These are phyloP conservation scores for Claviceps sp. DNA, from an alignment of 2,329 filamentous ascomycete species.

Conservation along the genomic window DNA sequence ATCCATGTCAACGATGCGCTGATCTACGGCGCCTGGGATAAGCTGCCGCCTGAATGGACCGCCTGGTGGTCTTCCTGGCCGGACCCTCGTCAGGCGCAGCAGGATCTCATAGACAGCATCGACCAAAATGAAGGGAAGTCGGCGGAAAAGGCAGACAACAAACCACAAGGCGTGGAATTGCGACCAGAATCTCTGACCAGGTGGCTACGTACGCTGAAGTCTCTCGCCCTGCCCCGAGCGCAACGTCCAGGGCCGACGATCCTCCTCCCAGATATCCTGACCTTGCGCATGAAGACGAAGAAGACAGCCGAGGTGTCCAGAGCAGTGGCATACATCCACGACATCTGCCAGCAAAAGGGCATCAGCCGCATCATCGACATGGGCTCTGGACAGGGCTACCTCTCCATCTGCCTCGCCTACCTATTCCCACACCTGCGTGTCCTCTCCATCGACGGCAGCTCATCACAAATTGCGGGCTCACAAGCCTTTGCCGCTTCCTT, in stretches of 20 bases:
- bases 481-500: slow-evolving; percentile 12
- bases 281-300: slow-evolving; percentile 17
- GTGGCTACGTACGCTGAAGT: slow-evolving; percentile 13
- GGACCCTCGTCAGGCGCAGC: slow-evolving; percentile 17
- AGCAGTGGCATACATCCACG: slow-evolving; percentile 14
- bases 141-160: background rate
- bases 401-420: slow-evolving; percentile 16
- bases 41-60: slow-evolving; percentile 18
- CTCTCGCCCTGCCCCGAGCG: slow-evolving; percentile 12
- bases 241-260: slow-evolving; percentile 9
- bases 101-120: slow-evolving; percentile 17
- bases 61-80: slow-evolving; percentile 15
- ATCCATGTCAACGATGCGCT: slow-evolving; percentile 22
- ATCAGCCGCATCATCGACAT: slow-evolving; percentile 16
- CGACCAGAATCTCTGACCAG: slow-evolving; percentile 11
- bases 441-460: slow-evolving; percentile 19
- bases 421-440: slow-evolving; percentile 15
- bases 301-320: slow-evolving; percentile 18
- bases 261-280: slow-evolving; percentile 11
- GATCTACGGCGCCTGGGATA: slow-evolving; percentile 17
- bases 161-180: background rate
- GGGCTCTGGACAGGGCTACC: slow-evolving; percentile 18
- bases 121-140: slow-evolving; percentile 7
- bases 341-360: slow-evolving; percentile 10
- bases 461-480: slow-evolving; percentile 16